These are phyloP conservation scores for Quercus aquifolioides DNA, from an alignment of 306 rosid species.

Conservation along the genomic window DNA sequence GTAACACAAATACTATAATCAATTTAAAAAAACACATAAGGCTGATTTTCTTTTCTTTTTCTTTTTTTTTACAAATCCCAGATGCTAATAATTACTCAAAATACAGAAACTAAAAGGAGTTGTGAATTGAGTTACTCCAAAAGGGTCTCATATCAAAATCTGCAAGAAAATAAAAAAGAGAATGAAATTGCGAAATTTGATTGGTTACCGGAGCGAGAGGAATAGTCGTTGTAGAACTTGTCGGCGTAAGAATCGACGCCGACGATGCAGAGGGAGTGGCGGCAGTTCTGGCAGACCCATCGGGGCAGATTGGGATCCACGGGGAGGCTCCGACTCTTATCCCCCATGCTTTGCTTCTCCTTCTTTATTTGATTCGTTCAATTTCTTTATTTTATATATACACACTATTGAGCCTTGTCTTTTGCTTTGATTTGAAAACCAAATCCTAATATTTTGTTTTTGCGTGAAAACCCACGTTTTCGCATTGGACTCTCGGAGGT, in stretches of 20 bases:
- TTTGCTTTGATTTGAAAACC: no score
- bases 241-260: conserved; percentile 93
- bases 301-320: conserved; percentile 79
- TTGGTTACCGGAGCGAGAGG: conserved; percentile 72
- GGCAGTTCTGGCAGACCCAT: conserved; percentile 94
- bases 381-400: no score
- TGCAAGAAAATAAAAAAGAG: background rate
- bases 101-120: background rate
- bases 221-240: conserved; percentile 63
- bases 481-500: no score
- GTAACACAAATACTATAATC: background rate
- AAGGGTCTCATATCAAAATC: background rate
- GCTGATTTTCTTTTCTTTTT: no score
- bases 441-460: no score
- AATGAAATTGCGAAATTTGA: background rate
- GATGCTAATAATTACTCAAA: background rate
- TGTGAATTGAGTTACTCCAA: no score
- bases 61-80: background rate
- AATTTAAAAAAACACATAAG: background rate
- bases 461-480: no score
- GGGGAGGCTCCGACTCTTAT: conserved; percentile 67
- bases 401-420: no score
- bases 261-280: conserved; percentile 66
- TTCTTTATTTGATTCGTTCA: conserved; percentile 5
- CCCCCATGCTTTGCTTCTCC: conserved; percentile 24